Base-by-base conservation (phyloP, 495 filamentous ascomycete genomes). In the Extremus antarcticus region DNA sequence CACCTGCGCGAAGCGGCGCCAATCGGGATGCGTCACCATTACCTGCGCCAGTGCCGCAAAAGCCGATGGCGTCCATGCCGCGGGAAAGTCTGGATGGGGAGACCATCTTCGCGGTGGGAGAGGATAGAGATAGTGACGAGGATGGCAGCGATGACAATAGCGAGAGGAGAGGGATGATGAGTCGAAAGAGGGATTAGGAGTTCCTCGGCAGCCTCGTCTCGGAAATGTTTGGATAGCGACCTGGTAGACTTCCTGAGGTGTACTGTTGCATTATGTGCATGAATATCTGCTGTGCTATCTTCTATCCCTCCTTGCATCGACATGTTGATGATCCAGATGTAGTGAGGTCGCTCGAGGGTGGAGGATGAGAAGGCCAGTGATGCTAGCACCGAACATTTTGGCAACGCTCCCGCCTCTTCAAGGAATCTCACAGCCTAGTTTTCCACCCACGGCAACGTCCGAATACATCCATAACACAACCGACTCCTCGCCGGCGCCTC, bases 31-130 rank as follows among this genome's bases (percentile, higher is more conserved):
- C 46, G 25, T 71, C 68, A 11, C 70, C 70, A 0, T 55, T 72
- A 19, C 70, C 70, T 1, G 70, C 70, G 2, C 70, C 70, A 10
- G 62, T 62, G 23, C 67, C 70, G 45, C 65, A 67, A 38, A 71
- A 69, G 57, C 68, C 70, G 16, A 56, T 61, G 13, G 49, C 63
- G n/a, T n/a, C n/a, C n/a, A 63, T 62, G 49, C 66, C 70, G n/a
- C 73, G 87, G 46, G 81, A 89, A 54, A 89, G 85, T 19, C 72
- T 94, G 19, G 90, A 96, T 53, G 90, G 88, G 3, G 90, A 96
- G 72, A 92, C 90, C 0, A 89, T 96, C 48, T 96, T 96, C 64
- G 90, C 90, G 7, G 87, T 96, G 15, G 90, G 92, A 58, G 70
- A 71, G 52, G 85, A 89, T 13, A 88, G 90, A 62, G 84, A 83